A percentile compares a stretch with the other conserved stretches of the same genome.
Evolutionary conservation across 164 flowering plant genomes (phyloP).

Genomic region (Liriodendron chinense): DNA sequence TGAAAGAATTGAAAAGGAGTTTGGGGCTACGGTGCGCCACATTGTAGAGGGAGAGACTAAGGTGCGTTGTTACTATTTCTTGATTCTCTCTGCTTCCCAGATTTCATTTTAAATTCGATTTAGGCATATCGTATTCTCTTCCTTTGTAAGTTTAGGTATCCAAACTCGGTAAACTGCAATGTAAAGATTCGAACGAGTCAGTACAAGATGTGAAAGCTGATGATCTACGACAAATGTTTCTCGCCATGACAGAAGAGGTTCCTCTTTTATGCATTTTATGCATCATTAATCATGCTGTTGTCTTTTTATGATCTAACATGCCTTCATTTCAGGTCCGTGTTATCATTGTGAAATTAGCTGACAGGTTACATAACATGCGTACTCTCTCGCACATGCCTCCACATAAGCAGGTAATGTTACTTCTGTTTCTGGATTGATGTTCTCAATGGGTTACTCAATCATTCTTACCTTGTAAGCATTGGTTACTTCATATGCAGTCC

Average conservation of each 20-base stretch:
- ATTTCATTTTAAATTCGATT: background rate
- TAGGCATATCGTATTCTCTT: background rate
- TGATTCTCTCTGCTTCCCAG: background rate
- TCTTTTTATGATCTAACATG: background rate
- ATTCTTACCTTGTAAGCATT: constrained; percentile 2
- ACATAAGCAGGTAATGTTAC: constrained; percentile 75
- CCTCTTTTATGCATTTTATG: constrained; percentile 1
- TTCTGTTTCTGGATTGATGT: background rate
- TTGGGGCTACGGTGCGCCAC: constrained; percentile 84
- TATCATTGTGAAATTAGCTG: constrained; percentile 97
- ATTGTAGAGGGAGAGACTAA: constrained; percentile 99
- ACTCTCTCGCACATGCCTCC: constrained; percentile 96
- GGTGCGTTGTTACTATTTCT: constrained; percentile 32
- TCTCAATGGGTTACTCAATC: background rate
- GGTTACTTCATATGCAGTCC: constrained; percentile 44
- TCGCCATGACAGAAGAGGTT: constrained; percentile 99
- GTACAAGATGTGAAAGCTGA: constrained; percentile 98
- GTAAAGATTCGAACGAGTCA: constrained; percentile 51
- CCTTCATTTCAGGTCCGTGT: constrained; percentile 75
- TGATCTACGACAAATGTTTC: constrained; percentile 95
- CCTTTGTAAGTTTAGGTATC: constrained; percentile 60
- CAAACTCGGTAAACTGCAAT: constrained; percentile 89
- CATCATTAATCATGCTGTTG: background rate
- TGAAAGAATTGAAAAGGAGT: constrained; percentile 89
- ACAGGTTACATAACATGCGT: constrained; percentile 98